Percentiles rank a stretch among this genome's conserved stretches.
These are phyloP conservation scores for Calonectria multiphialidica DNA, from an alignment of 2,329 filamentous ascomycete species.

Conservation along the genomic window DNA sequence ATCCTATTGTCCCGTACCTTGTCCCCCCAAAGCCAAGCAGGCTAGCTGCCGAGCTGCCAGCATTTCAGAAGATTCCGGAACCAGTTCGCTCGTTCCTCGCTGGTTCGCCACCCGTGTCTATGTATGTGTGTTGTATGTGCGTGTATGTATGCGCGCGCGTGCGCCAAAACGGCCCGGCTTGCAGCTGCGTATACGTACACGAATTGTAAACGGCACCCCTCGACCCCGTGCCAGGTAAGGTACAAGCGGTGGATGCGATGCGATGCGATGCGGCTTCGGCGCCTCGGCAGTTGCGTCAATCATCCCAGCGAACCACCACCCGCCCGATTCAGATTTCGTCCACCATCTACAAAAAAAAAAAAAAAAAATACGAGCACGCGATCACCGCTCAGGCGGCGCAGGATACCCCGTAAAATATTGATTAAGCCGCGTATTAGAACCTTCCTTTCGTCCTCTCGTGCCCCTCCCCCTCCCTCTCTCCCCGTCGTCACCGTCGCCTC, in stretches of 20 bases:
- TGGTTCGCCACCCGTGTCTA: neutral
- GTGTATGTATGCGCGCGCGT: neutral
- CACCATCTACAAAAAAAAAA: too few relatives aligned
- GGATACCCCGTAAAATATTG: neutral
- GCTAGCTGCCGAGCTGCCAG: neutral
- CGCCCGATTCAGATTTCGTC: neutral
- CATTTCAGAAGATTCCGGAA: neutral
- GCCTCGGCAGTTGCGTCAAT: slow-evolving; percentile 7
- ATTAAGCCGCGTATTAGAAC: neutral
- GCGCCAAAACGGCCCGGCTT: neutral
- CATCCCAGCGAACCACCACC: neutral
- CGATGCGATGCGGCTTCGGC: neutral
- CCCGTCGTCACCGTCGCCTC: neutral
- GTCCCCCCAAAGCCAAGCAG: too few relatives aligned
- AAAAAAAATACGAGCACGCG: neutral
- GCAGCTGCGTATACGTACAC: neutral
- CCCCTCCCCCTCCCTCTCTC: neutral
- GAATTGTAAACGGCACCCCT: neutral
- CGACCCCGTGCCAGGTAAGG: neutral
- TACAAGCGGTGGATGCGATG: neutral
- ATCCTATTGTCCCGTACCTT: neutral
- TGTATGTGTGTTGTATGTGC: too few relatives aligned
- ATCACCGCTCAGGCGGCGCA: neutral
- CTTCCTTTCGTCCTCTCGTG: neutral
- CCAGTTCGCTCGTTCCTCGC: neutral